Percentiles rank a stretch among this genome's conserved stretches.
Conservation (phyloP, 1,139 yeast genomes). For the Wickerhamomyces sp. region DNA sequence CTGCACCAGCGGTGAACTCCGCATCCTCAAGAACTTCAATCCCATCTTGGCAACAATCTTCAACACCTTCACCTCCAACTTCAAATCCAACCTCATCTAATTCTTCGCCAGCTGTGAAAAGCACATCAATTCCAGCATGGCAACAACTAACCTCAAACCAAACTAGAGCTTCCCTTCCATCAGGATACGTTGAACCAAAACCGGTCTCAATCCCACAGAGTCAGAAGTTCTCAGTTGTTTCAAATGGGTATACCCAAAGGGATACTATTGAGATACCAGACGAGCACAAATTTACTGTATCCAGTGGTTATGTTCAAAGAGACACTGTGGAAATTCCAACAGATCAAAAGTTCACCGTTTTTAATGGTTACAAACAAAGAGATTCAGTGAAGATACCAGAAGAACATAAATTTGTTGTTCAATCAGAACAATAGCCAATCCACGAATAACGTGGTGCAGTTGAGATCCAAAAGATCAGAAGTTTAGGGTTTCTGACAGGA, state of each 20-base stretch:
- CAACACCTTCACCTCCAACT: slow-evolving; percentile 4
- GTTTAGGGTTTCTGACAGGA: no score
- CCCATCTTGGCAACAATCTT: slow-evolving; percentile 27
- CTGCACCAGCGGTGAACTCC: slow-evolving; percentile 17
- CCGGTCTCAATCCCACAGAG: slow-evolving; percentile 1
- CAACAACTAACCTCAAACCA: slow-evolving; percentile 12
- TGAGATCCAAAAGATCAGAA: no score
- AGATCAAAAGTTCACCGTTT: slow-evolving; percentile 4
- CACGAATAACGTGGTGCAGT: no score
- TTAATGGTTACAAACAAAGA: no score
- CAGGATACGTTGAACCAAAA: slow-evolving; percentile 1
- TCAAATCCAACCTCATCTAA: background rate
- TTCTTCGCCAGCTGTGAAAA: slow-evolving; percentile 3
- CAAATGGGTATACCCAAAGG: background rate
- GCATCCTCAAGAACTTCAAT: slow-evolving; percentile 12
- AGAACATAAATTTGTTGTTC: no score
- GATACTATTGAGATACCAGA: slow-evolving; percentile 1
- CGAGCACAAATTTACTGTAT: background rate
- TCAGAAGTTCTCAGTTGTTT: slow-evolving; percentile 1
- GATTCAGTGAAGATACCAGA: no score
- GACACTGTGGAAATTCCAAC: slow-evolving; percentile 10
- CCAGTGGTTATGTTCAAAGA: slow-evolving; percentile 5
- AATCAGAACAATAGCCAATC: no score
- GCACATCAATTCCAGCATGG: slow-evolving; percentile 19
- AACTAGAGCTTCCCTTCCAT: slow-evolving; percentile 2